Evolutionary conservation across 31 red algal genomes (phyloP).

Genomic region (Endocladia muricata): DNA sequence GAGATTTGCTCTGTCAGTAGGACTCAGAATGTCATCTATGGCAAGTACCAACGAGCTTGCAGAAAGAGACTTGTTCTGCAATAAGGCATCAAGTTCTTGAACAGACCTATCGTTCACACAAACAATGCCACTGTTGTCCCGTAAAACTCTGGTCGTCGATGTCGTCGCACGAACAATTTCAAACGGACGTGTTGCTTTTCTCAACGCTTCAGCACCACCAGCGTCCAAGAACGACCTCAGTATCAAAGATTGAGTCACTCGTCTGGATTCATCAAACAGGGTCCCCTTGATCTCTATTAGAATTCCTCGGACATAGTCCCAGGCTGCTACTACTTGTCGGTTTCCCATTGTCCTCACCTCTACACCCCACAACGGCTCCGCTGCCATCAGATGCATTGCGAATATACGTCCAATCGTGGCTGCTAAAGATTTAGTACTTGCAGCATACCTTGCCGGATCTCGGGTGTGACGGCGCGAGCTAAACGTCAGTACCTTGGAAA

Average conservation of each 20-base stretch:
- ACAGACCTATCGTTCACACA: not conserved
- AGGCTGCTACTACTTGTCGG: conserved; percentile 33
- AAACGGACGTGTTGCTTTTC: conserved; percentile 14
- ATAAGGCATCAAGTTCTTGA: not conserved
- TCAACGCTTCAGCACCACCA: conserved; percentile 42
- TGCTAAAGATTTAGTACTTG: conserved; percentile 30
- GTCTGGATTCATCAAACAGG: conserved; percentile 45
- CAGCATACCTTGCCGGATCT: conserved; percentile 20
- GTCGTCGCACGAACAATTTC: conserved; percentile 23
- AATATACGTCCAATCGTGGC: conserved; percentile 58
- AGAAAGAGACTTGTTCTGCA: conserved; percentile 25
- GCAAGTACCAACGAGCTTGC: conserved; percentile 36
- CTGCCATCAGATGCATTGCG: conserved; percentile 46
- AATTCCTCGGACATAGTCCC: conserved; percentile 67
- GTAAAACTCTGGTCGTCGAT: not conserved
- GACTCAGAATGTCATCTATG: conserved; percentile 7
- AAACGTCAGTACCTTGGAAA: conserved; percentile 32
- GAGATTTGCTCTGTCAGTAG: not conserved
- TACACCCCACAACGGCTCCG: conserved; percentile 39
- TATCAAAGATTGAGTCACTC: conserved; percentile 43
- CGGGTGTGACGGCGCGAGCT: conserved; percentile 27
- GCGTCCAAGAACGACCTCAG: conserved; percentile 59
- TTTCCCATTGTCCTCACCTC: conserved; percentile 37
- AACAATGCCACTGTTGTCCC: not conserved
- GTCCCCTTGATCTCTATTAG: conserved; percentile 53